Evolutionary conservation across 108 stramenopile genomes (phyloP).

Genomic region (Hondaea fermentalgiana): DNA sequence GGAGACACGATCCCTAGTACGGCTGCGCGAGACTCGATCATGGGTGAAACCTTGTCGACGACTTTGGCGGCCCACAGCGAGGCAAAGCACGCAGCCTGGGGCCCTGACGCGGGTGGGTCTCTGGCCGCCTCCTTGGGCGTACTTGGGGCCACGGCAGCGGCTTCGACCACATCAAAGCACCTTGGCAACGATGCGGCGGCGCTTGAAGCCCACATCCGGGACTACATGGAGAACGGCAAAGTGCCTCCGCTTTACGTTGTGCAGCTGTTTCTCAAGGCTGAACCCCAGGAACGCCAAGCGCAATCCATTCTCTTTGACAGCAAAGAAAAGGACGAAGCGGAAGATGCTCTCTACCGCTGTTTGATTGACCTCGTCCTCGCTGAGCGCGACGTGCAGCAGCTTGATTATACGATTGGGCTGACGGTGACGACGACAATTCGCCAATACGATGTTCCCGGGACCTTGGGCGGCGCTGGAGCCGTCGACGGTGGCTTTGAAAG

Average conservation of each 20-base stretch:
- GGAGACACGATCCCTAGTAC: background rate
- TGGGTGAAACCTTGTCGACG: too few species aligned
- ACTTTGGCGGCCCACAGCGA: too few species aligned
- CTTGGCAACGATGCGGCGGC: background rate
- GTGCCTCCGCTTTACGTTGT: background rate
- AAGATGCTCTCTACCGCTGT: background rate
- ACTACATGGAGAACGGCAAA: background rate
- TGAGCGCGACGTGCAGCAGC: background rate
- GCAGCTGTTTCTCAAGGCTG: slow-evolving; percentile 4
- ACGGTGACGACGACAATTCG: background rate
- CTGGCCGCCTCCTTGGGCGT: background rate
- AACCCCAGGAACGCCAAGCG: background rate
- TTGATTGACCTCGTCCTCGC: background rate
- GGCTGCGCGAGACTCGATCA: too few species aligned
- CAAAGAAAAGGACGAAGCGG: background rate
- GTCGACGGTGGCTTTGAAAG: background rate
- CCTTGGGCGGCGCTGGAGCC: background rate
- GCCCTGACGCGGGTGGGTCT: too few species aligned
- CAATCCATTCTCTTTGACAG: background rate
- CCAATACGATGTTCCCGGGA: background rate
- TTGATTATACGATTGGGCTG: slow-evolving; percentile 18
- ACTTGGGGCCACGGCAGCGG: background rate
- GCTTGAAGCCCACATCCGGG: background rate
- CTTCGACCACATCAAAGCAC: background rate
- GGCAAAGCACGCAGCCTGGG: too few species aligned